Conservation (phyloP, 805 yeast genomes). For the Lipomyces orientalis region DNA sequence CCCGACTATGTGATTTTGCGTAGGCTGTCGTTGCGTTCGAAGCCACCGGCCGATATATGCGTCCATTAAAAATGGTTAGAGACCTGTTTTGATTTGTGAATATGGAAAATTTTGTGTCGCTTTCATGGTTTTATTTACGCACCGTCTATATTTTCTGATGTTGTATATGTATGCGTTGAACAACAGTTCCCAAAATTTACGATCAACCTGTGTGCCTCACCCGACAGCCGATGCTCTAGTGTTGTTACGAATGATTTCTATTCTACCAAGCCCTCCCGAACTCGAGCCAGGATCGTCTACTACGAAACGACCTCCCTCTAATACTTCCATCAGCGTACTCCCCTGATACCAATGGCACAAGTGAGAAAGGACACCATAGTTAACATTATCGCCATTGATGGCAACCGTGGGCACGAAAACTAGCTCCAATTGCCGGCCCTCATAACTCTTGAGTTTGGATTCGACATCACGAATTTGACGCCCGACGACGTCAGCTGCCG, state of each 20-base stretch:
- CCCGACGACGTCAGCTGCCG: neutral
- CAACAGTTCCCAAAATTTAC: neutral
- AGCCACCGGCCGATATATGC: neutral
- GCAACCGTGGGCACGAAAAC: slow-evolving; percentile 10
- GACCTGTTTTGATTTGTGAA: neutral
- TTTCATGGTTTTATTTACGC: neutral
- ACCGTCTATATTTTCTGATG: neutral
- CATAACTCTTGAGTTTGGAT: neutral
- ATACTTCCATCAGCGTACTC: slow-evolving; percentile 10
- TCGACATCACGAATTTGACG: neutral
- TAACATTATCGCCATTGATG: neutral
- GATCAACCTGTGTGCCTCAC: neutral
- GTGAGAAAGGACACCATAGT: slow-evolving; percentile 2
- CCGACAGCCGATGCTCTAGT: neutral
- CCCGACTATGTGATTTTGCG: neutral
- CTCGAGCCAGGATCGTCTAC: neutral
- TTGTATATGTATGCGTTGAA: neutral
- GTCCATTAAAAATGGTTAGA: neutral
- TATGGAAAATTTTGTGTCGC: neutral
- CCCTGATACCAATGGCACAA: slow-evolving; percentile 5
- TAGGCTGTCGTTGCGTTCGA: neutral
- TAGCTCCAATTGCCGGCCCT: neutral
- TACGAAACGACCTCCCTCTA: neutral
- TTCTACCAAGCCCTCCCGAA: neutral
- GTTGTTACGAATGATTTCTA: neutral